Conservation (phyloP, 1,284 basidiomycete genomes). For the Wallemia mellicola region DNA sequence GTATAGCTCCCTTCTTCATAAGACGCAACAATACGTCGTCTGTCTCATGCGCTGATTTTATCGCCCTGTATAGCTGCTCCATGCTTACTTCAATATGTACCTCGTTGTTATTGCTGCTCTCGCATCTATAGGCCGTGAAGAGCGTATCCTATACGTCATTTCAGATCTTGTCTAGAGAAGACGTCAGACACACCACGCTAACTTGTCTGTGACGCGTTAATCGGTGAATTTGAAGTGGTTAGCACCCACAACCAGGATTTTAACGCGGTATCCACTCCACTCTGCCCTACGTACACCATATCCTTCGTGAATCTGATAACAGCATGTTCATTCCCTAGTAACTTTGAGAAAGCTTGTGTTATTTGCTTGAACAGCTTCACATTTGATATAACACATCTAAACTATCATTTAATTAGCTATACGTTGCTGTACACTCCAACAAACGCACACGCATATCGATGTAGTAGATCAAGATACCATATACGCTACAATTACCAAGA, state of each 20-base stretch:
- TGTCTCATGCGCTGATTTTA: background rate
- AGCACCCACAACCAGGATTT: background rate
- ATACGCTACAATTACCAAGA: too few relatives aligned
- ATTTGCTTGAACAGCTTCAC: background rate
- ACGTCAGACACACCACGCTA: background rate
- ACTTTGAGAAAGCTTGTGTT: background rate
- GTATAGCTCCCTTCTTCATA: background rate
- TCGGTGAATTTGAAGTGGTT: too few relatives aligned
- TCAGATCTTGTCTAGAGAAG: background rate
- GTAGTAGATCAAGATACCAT: too few relatives aligned
- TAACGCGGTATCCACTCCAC: background rate
- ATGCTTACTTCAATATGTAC: constrained; percentile 3
- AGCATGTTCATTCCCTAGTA: background rate
- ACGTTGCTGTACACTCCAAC: background rate
- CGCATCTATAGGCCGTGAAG: background rate
- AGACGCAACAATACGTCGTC: background rate
- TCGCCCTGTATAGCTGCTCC: background rate
- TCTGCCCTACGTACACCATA: background rate
- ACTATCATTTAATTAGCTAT: background rate
- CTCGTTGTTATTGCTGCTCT: constrained; percentile 4
- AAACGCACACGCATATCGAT: background rate
- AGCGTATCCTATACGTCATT: background rate
- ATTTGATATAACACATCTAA: background rate
- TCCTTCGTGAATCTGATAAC: background rate
- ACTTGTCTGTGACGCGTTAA: background rate